Evolutionary conservation across 441 rosid species (phyloP).

Genomic region (Daphne laureola): DNA sequence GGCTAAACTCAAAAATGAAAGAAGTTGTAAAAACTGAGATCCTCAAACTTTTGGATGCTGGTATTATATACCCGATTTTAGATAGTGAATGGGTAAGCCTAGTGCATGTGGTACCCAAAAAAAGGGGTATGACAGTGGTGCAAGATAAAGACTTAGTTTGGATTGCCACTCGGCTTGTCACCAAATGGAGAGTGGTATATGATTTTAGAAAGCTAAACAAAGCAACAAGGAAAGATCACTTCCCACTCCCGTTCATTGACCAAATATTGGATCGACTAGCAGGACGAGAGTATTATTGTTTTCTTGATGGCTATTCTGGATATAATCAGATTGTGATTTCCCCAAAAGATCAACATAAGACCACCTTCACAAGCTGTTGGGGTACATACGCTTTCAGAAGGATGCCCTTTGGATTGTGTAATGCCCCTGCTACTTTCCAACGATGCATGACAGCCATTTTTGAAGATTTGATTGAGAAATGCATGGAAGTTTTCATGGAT

Average conservation of each 20-base stretch:
- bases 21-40: no score
- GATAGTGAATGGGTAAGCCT: no score
- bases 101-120: no score
- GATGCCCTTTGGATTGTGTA: background rate
- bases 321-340: background rate
- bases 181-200: no score
- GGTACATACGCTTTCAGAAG: background rate
- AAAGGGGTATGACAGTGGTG: no score
- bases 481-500: conserved; percentile 10
- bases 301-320: background rate
- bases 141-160: no score
- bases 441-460: conserved; percentile 1
- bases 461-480: background rate
- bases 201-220: background rate
- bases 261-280: background rate
- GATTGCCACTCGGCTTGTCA: no score
- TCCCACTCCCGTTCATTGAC: background rate
- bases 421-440: background rate
- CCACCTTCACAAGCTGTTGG: background rate
- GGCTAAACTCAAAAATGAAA: no score
- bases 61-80: no score
- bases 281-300: background rate
- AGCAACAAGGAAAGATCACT: background rate
- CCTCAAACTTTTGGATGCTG: no score
- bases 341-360: conserved; percentile 1